Evolutionary conservation across 116 monocot genomes (phyloP), one percentile per base, ranked within the genome.

Genomic region (Cymodocea nodosa): DNA sequence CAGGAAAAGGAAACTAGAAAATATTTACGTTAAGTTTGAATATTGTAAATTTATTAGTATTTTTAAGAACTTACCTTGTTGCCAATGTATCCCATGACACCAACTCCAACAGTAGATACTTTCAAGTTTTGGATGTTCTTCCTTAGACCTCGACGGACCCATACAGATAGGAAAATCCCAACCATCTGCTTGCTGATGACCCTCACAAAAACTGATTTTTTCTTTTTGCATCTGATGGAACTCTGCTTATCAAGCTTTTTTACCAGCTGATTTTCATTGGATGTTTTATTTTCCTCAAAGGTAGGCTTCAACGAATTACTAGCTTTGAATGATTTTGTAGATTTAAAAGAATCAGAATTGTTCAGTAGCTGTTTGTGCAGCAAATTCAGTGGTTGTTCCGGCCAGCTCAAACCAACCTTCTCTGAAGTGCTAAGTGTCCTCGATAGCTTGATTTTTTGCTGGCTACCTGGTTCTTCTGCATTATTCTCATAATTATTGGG

Each of bases 161-260:
- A 87, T 34, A 87, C 73, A 15, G 87, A 67, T 35, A 83, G 37
- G 54, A 81, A 81, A 55, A 87, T 74, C 23, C 87, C 87, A 51
- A 87, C 78, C 83, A 87, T 81, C 68, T 87, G 84, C 73, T 87
- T 87, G 70, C 87, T 87, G 76, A 91, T 77, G 35, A 97, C 91
- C 57, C 88, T 81, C 35, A 88, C 84, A 80, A 83, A 97, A 71
- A 69, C 39, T 22, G 85, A 77, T 22, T 34, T 71, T 71, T 76
- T 87, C 72, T 54, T 89, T 71, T 56, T 72, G 30, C 16, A 15
- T 9, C 72, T 25, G 16, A 55, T 37, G 74, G 70, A 64, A n/a
- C 65, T 66, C 35, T 78, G 49, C 36, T 14, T 71, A 53, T 64
- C 39, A 80, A 52, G 16, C 75, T 69, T 57, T 56, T 44, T 63